phyloP scores from a whole-genome alignment of 139 green algal genomes.

The Coelastrella sp. region DNA sequence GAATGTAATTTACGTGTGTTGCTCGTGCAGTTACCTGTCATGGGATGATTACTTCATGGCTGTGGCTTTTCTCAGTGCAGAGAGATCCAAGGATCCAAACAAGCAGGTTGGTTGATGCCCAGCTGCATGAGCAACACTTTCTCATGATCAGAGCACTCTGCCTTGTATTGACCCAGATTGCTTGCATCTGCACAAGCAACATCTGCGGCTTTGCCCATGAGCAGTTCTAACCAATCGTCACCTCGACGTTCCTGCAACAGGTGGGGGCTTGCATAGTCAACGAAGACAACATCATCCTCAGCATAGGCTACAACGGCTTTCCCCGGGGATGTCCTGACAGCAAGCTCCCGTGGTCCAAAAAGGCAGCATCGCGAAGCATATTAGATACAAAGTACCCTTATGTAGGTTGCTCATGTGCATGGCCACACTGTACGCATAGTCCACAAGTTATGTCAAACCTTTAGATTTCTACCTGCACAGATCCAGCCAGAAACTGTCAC shows the following conservation, averaged over 20 bases:
- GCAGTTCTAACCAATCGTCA: background rate
- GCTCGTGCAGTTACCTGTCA: constrained; percentile 82
- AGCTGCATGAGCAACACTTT: background rate
- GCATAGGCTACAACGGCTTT: constrained; percentile 99
- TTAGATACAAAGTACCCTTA: constrained; percentile 95
- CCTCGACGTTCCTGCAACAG: constrained; percentile 51
- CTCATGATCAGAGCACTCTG: no score
- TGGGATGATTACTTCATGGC: constrained; percentile 99
- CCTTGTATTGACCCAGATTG: no score
- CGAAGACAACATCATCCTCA: constrained; percentile 92
- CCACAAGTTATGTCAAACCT: no score
- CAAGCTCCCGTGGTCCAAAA: constrained; percentile 92
- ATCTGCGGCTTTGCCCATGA: no score
- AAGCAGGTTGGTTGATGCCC: constrained; percentile 87
- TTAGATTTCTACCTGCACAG: no score
- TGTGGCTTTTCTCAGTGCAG: constrained; percentile 92
- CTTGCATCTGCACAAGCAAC: no score
- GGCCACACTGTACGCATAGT: no score
- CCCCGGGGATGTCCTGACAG: constrained; percentile 92
- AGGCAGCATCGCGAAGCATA: constrained; percentile 52
- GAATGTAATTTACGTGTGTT: no score
- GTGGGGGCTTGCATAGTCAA: constrained; percentile 91
- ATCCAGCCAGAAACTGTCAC: no score
- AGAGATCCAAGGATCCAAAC: constrained; percentile 97
- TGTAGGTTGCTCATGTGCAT: constrained; percentile 56